A percentile compares a stretch with the other conserved stretches of the same genome.
Evolutionary conservation across 1,284 basidiomycete species (phyloP).

Genomic region (Sparassis latifolia): DNA sequence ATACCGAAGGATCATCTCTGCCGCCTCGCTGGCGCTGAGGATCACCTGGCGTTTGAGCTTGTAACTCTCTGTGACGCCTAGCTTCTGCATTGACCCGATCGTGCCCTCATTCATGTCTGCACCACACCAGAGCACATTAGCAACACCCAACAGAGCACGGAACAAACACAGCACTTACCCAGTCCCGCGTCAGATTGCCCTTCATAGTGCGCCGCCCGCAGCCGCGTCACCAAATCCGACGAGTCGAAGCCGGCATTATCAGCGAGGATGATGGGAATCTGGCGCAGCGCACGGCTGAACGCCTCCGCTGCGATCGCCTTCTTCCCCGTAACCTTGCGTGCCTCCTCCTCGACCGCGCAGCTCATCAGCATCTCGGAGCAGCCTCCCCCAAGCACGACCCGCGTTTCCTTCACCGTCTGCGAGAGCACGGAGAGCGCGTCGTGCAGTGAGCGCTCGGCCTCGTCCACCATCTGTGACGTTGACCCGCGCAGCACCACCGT

Average conservation of each 20-base stretch:
- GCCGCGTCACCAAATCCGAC: slow-evolving; percentile 86
- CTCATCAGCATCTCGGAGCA: slow-evolving; percentile 99
- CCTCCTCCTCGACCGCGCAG: slow-evolving; percentile 88
- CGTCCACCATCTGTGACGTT: slow-evolving; percentile 98
- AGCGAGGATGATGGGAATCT: slow-evolving; percentile 95
- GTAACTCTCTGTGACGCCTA: slow-evolving; percentile 94
- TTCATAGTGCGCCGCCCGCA: slow-evolving; percentile 93
- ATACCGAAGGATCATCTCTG: slow-evolving; percentile 96
- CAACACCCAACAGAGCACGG: slow-evolving; percentile 1
- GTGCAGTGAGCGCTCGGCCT: slow-evolving; percentile 96
- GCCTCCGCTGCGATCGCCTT: slow-evolving; percentile 94
- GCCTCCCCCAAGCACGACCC: slow-evolving; percentile 91
- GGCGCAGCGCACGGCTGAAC: slow-evolving; percentile 84
- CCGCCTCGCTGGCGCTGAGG: slow-evolving; percentile 90
- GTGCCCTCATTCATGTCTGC: slow-evolving; percentile 84
- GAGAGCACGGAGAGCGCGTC: slow-evolving; percentile 96
- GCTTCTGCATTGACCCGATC: slow-evolving; percentile 82
- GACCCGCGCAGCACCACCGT: slow-evolving; percentile 97
- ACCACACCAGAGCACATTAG: not conserved
- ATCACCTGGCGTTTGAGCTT: slow-evolving; percentile 97
- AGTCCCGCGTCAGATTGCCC: slow-evolving; percentile 83
- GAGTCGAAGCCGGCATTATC: slow-evolving; percentile 99
- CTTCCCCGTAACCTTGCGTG: slow-evolving; percentile 85
- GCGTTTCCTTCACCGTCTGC: slow-evolving; percentile 96
- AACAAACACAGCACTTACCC: slow-evolving; percentile 39